Conservation (phyloP, 139 green algal genomes). For the Asterochloris erici region DNA sequence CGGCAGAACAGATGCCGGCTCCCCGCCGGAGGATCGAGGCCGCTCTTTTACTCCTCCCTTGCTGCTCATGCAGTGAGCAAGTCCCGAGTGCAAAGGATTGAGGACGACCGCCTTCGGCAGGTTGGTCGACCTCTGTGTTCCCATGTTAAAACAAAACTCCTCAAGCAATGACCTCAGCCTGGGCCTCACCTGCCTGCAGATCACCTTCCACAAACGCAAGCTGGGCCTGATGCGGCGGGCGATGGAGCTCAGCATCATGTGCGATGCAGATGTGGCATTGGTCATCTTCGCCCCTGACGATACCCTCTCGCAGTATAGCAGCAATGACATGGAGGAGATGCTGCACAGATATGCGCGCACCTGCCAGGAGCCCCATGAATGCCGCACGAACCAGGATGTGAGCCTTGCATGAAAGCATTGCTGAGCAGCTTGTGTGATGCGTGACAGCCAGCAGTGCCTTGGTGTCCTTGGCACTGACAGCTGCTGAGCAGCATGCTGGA, state of each 20-base stretch:
- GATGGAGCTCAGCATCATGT: conserved; percentile 81
- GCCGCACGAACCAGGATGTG: conserved; percentile 55
- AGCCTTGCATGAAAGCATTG: too few species aligned
- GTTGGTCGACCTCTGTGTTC: conserved; percentile 16
- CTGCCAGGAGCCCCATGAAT: conserved; percentile 58
- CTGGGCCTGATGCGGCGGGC: conserved; percentile 77
- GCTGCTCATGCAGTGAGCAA: conserved; percentile 41
- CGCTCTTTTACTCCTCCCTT: background rate
- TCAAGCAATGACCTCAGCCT: background rate
- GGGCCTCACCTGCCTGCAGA: conserved; percentile 16
- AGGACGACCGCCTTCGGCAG: conserved; percentile 51
- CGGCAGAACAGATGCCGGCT: background rate
- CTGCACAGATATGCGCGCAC: conserved; percentile 50
- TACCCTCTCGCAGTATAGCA: conserved; percentile 67
- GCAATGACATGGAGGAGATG: conserved; percentile 59
- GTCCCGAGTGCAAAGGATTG: conserved; percentile 54
- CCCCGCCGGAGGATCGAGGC: background rate
- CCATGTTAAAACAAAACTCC: background rate
- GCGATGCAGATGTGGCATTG: conserved; percentile 75
- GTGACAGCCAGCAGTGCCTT: too few species aligned
- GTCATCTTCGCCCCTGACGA: conserved; percentile 67
- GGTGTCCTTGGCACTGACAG: too few species aligned
- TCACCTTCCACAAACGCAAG: conserved; percentile 57
- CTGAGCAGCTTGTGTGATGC: too few species aligned
- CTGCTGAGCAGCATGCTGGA: too few species aligned